Evolutionary conservation across 2,329 filamentous ascomycete species (phyloP).

Genomic region (Sporothrix brunneoviolacea): DNA sequence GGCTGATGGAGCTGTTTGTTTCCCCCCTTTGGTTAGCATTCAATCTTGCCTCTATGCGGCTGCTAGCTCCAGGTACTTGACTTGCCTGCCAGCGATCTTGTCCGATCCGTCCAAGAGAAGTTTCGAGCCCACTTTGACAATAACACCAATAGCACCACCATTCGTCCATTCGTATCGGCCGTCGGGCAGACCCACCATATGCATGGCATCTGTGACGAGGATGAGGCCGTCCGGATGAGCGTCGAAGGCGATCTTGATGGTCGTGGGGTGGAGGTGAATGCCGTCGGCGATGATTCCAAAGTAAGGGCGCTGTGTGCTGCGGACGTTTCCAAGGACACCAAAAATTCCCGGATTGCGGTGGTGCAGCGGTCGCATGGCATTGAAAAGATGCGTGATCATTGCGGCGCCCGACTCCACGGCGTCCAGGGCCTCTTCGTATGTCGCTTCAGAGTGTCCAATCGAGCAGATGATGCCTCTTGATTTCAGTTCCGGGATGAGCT

Average conservation of each 20-base stretch:
- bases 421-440: conserved; percentile 70
- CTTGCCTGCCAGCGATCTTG: conserved; percentile 61
- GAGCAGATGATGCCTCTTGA: conserved; percentile 65
- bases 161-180: conserved; percentile 85
- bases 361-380: conserved; percentile 84
- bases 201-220: conserved; percentile 89
- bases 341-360: conserved; percentile 90
- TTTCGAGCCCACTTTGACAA: conserved; percentile 64
- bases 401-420: conserved; percentile 69
- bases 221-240: conserved; percentile 79
- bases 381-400: conserved; percentile 93
- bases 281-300: conserved; percentile 90
- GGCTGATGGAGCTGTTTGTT: conserved; percentile 50
- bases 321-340: conserved; percentile 68
- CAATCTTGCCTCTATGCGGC: too few relatives aligned
- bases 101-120: conserved; percentile 72
- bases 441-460: conserved; percentile 81
- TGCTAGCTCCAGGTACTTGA: too few relatives aligned
- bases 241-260: conserved; percentile 82
- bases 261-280: conserved; percentile 81
- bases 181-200: conserved; percentile 74
- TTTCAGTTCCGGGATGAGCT: conserved; percentile 57
- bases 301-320: conserved; percentile 48
- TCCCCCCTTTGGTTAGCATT: too few relatives aligned
- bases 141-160: conserved; percentile 48